These are phyloP conservation scores for Calonectria pauciramosa DNA, from an alignment of 2,329 filamentous ascomycete species.

Conservation along the genomic window DNA sequence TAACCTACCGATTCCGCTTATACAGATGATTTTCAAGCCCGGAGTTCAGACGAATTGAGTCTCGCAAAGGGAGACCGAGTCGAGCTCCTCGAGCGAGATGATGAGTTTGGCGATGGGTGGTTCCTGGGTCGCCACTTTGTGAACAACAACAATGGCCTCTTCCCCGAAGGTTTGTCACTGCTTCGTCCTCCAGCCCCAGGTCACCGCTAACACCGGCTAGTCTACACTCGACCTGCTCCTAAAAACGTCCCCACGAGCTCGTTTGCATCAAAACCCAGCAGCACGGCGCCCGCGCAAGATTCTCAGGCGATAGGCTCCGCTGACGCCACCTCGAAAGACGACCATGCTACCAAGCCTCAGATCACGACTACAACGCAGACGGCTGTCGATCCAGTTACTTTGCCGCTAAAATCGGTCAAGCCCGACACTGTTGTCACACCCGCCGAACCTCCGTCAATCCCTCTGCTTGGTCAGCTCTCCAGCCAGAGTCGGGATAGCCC, in stretches of 20 bases:
- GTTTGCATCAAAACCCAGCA: conserved; percentile 49
- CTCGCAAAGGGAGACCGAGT: conserved; percentile 88
- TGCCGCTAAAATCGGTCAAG: conserved; percentile 61
- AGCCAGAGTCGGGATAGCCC: conserved; percentile 69
- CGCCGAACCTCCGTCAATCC: conserved; percentile 44
- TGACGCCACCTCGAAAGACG: conserved; percentile 44
- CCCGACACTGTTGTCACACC: conserved; percentile 42
- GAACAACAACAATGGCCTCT: conserved; percentile 82
- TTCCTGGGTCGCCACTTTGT: conserved; percentile 82
- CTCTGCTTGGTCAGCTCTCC: conserved; percentile 54
- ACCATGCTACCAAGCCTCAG: conserved; percentile 51
- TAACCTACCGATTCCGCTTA: conserved; percentile 28
- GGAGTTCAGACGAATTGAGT: conserved; percentile 93
- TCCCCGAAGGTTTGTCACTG: conserved; percentile 78
- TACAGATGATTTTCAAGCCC: conserved; percentile 90
- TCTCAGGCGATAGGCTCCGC: conserved; percentile 34
- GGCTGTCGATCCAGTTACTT: conserved; percentile 52
- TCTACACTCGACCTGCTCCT: conserved; percentile 73
- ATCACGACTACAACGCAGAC: conserved; percentile 41
- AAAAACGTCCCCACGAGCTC: conserved; percentile 54
- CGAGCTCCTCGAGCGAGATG: conserved; percentile 86
- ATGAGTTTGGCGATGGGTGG: conserved; percentile 92
- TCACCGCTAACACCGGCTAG: conserved; percentile 54
- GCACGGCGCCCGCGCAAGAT: conserved; percentile 48
- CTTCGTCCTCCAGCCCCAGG: conserved; percentile 24